A percentile compares a stretch with the other conserved stretches of the same genome.
Conservation (phyloP, 139 green algal species). For the Picochlorum sp. region DNA sequence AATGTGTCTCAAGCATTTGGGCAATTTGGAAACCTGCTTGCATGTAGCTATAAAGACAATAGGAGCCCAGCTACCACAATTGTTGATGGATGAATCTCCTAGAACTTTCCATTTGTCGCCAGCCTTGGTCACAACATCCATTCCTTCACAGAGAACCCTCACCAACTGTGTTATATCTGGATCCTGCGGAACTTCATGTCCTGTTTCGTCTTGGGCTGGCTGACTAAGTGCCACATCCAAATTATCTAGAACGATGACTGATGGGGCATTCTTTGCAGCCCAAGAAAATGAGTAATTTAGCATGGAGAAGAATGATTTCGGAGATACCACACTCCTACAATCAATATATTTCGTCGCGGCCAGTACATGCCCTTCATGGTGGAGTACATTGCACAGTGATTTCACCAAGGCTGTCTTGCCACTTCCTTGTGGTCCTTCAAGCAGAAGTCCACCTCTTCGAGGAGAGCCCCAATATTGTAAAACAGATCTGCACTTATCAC, state of each 20-base stretch:
- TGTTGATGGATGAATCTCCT: neutral
- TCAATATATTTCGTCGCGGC: neutral
- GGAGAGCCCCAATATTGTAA: constrained; percentile 26
- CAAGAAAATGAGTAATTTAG: constrained; percentile 17
- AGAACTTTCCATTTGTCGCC: constrained; percentile 8
- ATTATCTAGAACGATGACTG: constrained; percentile 75
- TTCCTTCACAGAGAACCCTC: constrained; percentile 28
- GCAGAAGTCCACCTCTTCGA: constrained; percentile 36
- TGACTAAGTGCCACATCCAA: constrained; percentile 57
- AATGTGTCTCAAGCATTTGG: constrained; percentile 31
- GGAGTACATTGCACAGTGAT: neutral
- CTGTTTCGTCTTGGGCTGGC: neutral
- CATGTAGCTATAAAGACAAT: constrained; percentile 35
- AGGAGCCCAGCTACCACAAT: constrained; percentile 15
- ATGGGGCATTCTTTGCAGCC: constrained; percentile 45
- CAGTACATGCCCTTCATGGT: neutral
- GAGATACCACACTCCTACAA: neutral
- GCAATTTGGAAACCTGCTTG: constrained; percentile 27
- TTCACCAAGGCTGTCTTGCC: constrained; percentile 42
- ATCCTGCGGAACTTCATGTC: constrained; percentile 13
- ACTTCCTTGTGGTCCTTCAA: constrained; percentile 42
- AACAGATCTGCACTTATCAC: constrained; percentile 18
- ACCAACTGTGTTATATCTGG: constrained; percentile 8
- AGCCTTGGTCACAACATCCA: constrained; percentile 26
- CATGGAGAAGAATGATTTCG: constrained; percentile 1